Evolutionary conservation across 2,329 filamentous ascomycete genomes (phyloP), one percentile per base, ranked within the genome.

Genomic region (Xylaria sp.): DNA sequence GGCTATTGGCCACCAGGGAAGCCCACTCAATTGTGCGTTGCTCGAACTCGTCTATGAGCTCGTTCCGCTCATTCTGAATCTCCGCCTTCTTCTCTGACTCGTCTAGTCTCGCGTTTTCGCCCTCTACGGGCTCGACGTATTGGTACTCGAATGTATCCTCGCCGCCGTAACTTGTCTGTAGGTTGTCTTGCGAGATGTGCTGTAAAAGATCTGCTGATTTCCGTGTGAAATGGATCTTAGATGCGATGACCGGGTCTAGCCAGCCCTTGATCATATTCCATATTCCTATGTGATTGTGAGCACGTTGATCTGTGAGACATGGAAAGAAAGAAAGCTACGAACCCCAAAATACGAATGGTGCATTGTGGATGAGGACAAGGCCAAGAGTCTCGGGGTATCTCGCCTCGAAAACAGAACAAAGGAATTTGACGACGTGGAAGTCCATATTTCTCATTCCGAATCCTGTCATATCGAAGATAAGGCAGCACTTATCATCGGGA

Each of bases 261-360:
- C 68, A 72, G 6, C 63, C 62, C 13, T 72, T 68, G 51, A 72
- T 62, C 1, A 71, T 60, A 7, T 67, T 68, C 68, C 70, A 72
- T 46, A 72, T 62, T 5, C 68, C 70, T 72, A 23, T 52, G 0
- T 23, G 0, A 18, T 9, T 6, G 58, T 67, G 31, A 63, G 55
- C 7, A 39, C 18, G 18, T 1, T 8, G n/a, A 36, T 20, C 2
- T 20, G 13, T 39, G 12, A 33, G 5, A 49, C 31, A 20, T 18
- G 41, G 25, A 8, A 23, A 13, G 0, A 20, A 31, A 12, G 41
- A 20, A 49, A 10, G 23, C 8, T 18, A 71, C 64, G 12, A 41
- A 72, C 70, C 70, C 70, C 70, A 72, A 10, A 72, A 72, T 36
- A 72, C 63, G 33, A 71, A 72, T 8, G 70, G 70, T 39, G 70